Evolutionary conservation across 164 flowering plant genomes (phyloP).

Genomic region (Tetracentron sinense): DNA sequence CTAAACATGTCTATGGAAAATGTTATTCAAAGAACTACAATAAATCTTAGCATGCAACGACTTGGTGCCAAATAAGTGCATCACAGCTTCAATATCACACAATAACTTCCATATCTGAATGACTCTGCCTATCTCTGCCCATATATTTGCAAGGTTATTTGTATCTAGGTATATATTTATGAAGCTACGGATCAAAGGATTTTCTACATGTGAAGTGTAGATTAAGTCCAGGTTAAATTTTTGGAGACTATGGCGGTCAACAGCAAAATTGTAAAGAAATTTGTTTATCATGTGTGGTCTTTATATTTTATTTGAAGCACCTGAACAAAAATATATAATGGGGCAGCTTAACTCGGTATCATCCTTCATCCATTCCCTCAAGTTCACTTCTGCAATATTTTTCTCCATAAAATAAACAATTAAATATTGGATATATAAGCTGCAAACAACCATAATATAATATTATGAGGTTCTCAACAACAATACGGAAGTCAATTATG

Average conservation of each 20-base stretch:
- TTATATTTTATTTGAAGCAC: too few relatives aligned
- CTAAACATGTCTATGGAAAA: conserved; percentile 2
- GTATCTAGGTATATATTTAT: neutral
- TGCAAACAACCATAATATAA: neutral
- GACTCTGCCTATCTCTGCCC: neutral
- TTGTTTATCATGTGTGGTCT: too few relatives aligned
- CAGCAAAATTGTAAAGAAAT: too few relatives aligned
- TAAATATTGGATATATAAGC: neutral
- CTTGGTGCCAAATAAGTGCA: too few relatives aligned
- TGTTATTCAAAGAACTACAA: neutral
- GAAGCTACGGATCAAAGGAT: neutral
- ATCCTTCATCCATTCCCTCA: neutral
- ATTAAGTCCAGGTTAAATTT: too few relatives aligned
- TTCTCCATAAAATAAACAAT: neutral
- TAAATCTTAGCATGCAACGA: too few relatives aligned
- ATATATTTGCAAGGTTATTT: neutral
- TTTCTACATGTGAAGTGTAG: neutral
- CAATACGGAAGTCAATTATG: neutral
- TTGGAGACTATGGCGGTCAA: too few relatives aligned
- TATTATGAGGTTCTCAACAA: neutral
- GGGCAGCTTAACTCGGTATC: conserved; percentile 1
- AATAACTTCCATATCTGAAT: neutral
- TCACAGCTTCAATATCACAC: too few relatives aligned
- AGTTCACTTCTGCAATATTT: neutral
- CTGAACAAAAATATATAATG: neutral